Conservation (phyloP, 441 rosid species). For the Croton laevigatus region DNA sequence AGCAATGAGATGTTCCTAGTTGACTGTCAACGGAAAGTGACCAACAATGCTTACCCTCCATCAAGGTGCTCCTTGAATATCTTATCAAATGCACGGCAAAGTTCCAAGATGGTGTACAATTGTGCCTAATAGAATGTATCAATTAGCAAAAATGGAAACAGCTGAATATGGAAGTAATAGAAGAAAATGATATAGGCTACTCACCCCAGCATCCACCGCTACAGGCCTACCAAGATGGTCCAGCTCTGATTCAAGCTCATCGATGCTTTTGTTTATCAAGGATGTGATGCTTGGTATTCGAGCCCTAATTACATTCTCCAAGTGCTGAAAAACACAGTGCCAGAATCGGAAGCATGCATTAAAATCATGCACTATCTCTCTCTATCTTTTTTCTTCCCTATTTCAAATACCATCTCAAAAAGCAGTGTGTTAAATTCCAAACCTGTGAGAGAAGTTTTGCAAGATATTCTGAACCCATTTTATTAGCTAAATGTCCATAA, state of each 20-base stretch:
- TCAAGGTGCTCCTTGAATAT: slow-evolving; percentile 93
- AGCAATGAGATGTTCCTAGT: too few relatives aligned
- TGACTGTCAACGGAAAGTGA: not conserved
- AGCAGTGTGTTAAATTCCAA: slow-evolving; percentile 11
- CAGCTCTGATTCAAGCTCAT: slow-evolving; percentile 89
- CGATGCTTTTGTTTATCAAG: slow-evolving; percentile 86
- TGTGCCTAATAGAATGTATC: slow-evolving; percentile 53
- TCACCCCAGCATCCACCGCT: slow-evolving; percentile 90
- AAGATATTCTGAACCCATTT: slow-evolving; percentile 97
- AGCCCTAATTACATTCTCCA: slow-evolving; percentile 81
- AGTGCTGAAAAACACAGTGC: slow-evolving; percentile 47
- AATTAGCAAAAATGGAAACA: slow-evolving; percentile 10
- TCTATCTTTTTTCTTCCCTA: not conserved
- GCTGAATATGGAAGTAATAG: slow-evolving; percentile 6
- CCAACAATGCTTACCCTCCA: slow-evolving; percentile 63
- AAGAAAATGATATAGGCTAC: slow-evolving; percentile 19
- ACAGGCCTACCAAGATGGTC: slow-evolving; percentile 91
- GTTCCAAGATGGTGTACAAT: slow-evolving; percentile 78
- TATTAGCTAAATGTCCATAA: slow-evolving; percentile 84
- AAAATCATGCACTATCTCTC: slow-evolving; percentile 5
- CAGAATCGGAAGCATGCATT: not conserved
- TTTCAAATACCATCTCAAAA: not conserved
- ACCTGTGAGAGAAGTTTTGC: slow-evolving; percentile 97
- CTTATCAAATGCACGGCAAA: slow-evolving; percentile 88
- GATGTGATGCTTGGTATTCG: slow-evolving; percentile 92